Evolutionary conservation across 805 yeast species (phyloP), one percentile per base, ranked within the genome.

Genomic region (Hanseniaspora lachancei): DNA sequence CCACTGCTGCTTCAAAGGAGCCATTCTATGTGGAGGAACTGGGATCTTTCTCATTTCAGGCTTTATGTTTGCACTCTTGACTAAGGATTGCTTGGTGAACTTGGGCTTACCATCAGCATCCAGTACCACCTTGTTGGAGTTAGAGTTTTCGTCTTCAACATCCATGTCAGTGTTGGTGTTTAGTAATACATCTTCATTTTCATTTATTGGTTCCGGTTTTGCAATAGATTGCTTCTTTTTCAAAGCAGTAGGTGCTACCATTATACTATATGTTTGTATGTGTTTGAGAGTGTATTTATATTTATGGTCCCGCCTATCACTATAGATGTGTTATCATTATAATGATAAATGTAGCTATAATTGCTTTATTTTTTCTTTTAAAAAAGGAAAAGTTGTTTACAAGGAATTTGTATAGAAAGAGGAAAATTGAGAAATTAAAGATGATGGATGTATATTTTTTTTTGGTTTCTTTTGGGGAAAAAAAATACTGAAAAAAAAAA

Each of bases 1-100:
- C 99, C 99, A 93, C 47, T 82, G 77, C 60, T 79, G 80, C 68
- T 88, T 86, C 64, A 93, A 77, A 24, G 98, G 98, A 1, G 95
- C 78, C 89, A 93, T 84, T 76, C 99, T 79, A 69, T 93, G 97
- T 34, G 97, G 97, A 42, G 98, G 98, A 35, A 93, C 95, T 3
- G 91, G 80, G 12, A 93, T 86, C 65, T 89, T 89, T 72, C 97
- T 78, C 55, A 84, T 77, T 69, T 91, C 97, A 54, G 83, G 72
- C 69, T 88, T 88, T 34, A 87, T 89, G 60, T 76, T 78, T 72
- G 74, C 76, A 5, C 66, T 71, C 40, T 78, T 77, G 4, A 82
- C 67, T 57, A 77, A 75, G 15, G 83, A 76, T 27, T 88, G 91
- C 21, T 89, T 79, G 38, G 81, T 74, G 66, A 89, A 89, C 62